phyloP scores from a whole-genome alignment of 192 early-diverging fungal species.

The Coemansia asiatica region DNA sequence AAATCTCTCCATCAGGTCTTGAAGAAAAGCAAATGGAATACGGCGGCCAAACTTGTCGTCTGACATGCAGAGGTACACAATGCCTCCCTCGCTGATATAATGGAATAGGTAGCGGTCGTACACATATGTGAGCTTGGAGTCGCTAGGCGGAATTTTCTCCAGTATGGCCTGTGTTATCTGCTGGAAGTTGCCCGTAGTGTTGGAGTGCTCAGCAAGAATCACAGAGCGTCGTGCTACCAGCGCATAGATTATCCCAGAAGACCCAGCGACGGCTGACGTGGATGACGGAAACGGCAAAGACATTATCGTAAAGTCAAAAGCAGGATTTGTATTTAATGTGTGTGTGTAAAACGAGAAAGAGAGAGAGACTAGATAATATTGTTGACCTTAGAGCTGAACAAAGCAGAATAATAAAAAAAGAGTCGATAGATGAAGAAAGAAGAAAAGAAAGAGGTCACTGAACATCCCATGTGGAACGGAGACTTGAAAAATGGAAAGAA shows the following conservation, averaged over 20 bases:
- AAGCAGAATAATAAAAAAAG: conserved; percentile 3
- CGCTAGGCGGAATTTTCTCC: conserved; percentile 85
- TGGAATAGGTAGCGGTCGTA: conserved; percentile 95
- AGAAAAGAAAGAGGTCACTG: not conserved
- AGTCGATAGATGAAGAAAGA: conserved; percentile 9
- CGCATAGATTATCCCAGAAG: conserved; percentile 72
- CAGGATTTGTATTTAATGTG: no score
- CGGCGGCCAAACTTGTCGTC: conserved; percentile 73
- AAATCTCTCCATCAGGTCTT: conserved; percentile 74
- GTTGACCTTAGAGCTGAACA: not conserved
- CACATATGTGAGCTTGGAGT: conserved; percentile 89
- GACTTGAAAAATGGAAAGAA: not conserved
- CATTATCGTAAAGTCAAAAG: not conserved
- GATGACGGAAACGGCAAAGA: not conserved
- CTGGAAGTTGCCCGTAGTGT: conserved; percentile 79
- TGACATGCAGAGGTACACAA: conserved; percentile 88
- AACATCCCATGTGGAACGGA: not conserved
- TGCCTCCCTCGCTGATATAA: conserved; percentile 75
- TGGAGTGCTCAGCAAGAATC: conserved; percentile 82
- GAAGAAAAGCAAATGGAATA: conserved; percentile 87
- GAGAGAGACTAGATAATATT: not conserved
- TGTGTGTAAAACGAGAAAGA: not conserved
- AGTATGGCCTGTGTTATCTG: conserved; percentile 83
- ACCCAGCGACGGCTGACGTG: not conserved
- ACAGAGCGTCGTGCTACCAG: conserved; percentile 75